Evolutionary conservation across 345 rosid genomes (phyloP).

Genomic region (Ceriops tagal): DNA sequence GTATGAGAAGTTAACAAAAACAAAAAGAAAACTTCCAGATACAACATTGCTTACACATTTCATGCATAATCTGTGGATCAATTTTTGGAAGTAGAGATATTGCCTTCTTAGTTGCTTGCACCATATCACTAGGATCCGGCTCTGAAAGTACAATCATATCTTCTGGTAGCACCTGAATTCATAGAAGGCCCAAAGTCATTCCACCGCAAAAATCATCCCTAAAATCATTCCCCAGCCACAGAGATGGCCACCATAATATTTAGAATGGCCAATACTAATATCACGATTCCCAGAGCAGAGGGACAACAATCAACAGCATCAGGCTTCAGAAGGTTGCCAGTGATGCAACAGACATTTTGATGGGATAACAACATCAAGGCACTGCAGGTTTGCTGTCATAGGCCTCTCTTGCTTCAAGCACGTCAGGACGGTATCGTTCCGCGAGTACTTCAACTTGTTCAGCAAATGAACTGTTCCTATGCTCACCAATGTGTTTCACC

Average conservation of each 20-base stretch:
- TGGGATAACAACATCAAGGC: not conserved
- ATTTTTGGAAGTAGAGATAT: slow-evolving; percentile 73
- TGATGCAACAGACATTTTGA: not conserved
- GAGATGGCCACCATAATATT: not conserved
- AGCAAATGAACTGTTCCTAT: slow-evolving; percentile 42
- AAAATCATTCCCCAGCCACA: not conserved
- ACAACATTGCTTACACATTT: slow-evolving; percentile 60
- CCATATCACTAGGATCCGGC: slow-evolving; percentile 95
- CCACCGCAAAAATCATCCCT: not conserved
- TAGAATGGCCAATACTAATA: not conserved
- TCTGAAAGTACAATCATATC: slow-evolving; percentile 95
- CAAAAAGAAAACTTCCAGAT: not conserved
- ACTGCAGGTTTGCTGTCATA: slow-evolving; percentile 39
- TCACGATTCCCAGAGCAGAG: not conserved
- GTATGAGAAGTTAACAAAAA: not conserved
- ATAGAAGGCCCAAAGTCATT: slow-evolving; percentile 7
- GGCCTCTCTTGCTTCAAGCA: slow-evolving; percentile 60
- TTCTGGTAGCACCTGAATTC: slow-evolving; percentile 77
- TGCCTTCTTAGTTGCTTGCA: slow-evolving; percentile 67
- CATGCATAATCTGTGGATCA: slow-evolving; percentile 84
- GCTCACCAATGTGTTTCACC: slow-evolving; percentile 48
- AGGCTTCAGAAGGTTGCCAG: not conserved
- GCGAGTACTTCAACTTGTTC: slow-evolving; percentile 62
- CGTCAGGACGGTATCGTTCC: slow-evolving; percentile 49
- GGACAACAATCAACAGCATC: not conserved